Conservation (phyloP, 2,329 filamentous ascomycete species). For the Penicillium thymicola region DNA sequence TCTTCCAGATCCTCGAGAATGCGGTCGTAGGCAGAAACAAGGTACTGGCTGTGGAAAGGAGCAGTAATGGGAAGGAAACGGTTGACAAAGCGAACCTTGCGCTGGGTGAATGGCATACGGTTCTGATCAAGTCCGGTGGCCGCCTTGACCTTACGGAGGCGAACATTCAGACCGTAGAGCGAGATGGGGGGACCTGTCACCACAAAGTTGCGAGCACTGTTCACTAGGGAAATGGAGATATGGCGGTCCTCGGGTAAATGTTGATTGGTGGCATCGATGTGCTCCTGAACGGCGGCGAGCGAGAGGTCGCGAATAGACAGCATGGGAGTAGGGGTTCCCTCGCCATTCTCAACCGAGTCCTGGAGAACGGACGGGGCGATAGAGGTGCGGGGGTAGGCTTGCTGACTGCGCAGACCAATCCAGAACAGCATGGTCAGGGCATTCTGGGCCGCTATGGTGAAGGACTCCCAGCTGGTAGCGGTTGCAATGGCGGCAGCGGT, state of each 20-base stretch:
- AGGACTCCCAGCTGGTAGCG: slow-evolving; percentile 89
- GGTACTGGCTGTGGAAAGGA: slow-evolving; percentile 96
- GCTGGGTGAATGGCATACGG: slow-evolving; percentile 87
- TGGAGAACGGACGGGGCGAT: slow-evolving; percentile 85
- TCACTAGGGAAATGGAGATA: slow-evolving; percentile 91
- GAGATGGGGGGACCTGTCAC: slow-evolving; percentile 95
- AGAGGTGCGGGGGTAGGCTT: slow-evolving; percentile 93
- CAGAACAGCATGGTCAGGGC: slow-evolving; percentile 94
- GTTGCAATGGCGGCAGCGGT: slow-evolving; percentile 89
- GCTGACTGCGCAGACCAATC: slow-evolving; percentile 95
- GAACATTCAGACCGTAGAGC: slow-evolving; percentile 90
- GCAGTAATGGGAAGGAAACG: slow-evolving; percentile 96
- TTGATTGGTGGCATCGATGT: slow-evolving; percentile 95
- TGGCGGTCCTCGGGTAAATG: slow-evolving; percentile 90
- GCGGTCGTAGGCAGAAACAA: slow-evolving; percentile 73
- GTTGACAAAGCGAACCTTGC: slow-evolving; percentile 94
- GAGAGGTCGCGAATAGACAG: slow-evolving; percentile 93
- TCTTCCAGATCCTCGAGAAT: slow-evolving; percentile 86
- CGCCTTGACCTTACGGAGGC: slow-evolving; percentile 94
- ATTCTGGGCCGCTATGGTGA: slow-evolving; percentile 72
- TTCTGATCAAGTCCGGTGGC: slow-evolving; percentile 97
- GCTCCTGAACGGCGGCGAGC: slow-evolving; percentile 83
- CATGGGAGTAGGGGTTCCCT: slow-evolving; percentile 96
- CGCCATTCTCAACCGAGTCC: slow-evolving; percentile 89
- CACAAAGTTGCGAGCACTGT: slow-evolving; percentile 95